Conservation (phyloP, 257 asterid species). For the Solanum pinnatisectum region DNA sequence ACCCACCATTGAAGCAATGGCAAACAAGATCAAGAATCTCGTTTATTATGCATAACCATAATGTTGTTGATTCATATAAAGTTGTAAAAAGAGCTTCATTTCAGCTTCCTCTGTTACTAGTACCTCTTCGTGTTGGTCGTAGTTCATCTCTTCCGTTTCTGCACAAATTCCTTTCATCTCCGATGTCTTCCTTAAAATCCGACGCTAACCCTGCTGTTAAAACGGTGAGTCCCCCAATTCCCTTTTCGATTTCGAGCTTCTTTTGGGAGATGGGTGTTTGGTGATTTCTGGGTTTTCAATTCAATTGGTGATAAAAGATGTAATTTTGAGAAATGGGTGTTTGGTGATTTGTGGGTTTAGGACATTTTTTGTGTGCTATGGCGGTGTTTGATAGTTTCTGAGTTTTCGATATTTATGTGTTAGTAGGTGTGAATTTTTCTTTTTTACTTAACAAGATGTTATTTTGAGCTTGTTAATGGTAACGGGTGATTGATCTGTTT, state of each 20-base stretch:
- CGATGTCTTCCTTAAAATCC: conserved; percentile 17
- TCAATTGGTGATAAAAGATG: not conserved
- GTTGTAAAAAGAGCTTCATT: not conserved
- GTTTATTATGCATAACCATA: not conserved
- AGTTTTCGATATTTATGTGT: not conserved
- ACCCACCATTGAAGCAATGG: not conserved
- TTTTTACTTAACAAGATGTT: not conserved
- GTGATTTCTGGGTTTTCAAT: not conserved
- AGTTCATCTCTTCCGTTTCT: conserved; percentile 19
- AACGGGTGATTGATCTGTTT: not conserved
- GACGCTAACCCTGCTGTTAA: conserved; percentile 13
- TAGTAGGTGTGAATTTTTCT: not conserved
- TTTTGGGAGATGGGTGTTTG: not conserved
- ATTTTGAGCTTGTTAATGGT: not conserved
- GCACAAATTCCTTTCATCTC: conserved; percentile 17
- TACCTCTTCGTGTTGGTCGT: conserved; percentile 1
- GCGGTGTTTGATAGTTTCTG: not conserved
- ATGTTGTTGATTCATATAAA: not conserved
- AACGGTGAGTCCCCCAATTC: conserved; percentile 30
- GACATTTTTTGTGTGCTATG: not conserved
- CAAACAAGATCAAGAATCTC: not conserved
- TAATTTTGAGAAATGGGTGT: not conserved
- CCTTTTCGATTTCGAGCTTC: not conserved
- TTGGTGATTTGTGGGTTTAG: not conserved
- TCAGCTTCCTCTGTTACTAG: conserved; percentile 6